Conservation (phyloP, 306 rosid species). For the Trifolium fragiferum region DNA sequence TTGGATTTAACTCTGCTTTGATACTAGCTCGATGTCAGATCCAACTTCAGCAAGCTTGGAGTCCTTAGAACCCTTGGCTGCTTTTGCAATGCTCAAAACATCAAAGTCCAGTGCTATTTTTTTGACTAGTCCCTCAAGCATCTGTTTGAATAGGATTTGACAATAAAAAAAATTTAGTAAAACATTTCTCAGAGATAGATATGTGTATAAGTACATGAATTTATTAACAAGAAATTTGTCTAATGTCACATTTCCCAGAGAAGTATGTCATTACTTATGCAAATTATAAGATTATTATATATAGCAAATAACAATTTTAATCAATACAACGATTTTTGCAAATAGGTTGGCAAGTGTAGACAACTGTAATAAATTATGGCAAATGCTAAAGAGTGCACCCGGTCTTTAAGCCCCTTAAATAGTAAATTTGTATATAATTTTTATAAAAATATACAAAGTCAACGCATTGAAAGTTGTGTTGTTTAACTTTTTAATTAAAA, state of each 20-base stretch:
- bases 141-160: constrained; percentile 59
- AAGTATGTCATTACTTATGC: too few relatives aligned
- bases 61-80: constrained; percentile 75
- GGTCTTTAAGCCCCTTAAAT: too few relatives aligned
- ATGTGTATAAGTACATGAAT: constrained; percentile 15
- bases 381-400: too few relatives aligned
- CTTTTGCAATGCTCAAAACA: constrained; percentile 75
- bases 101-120: constrained; percentile 84
- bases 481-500: too few relatives aligned
- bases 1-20: constrained; percentile 54
- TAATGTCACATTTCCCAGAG: neutral
- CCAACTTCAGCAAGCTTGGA: constrained; percentile 82
- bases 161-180: constrained; percentile 1
- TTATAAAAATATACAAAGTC: too few relatives aligned
- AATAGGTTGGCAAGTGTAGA: neutral
- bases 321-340: neutral
- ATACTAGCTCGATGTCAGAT: constrained; percentile 73
- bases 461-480: too few relatives aligned
- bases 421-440: too few relatives aligned
- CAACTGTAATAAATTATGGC: neutral
- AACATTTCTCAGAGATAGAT: constrained; percentile 21
- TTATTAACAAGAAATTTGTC: neutral
- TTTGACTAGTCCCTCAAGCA: constrained; percentile 80
- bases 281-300: too few relatives aligned
- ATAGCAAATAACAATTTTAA: neutral